phyloP scores from a whole-genome alignment of 2,329 filamentous ascomycete species.

The Cladophialophora psammophila region DNA sequence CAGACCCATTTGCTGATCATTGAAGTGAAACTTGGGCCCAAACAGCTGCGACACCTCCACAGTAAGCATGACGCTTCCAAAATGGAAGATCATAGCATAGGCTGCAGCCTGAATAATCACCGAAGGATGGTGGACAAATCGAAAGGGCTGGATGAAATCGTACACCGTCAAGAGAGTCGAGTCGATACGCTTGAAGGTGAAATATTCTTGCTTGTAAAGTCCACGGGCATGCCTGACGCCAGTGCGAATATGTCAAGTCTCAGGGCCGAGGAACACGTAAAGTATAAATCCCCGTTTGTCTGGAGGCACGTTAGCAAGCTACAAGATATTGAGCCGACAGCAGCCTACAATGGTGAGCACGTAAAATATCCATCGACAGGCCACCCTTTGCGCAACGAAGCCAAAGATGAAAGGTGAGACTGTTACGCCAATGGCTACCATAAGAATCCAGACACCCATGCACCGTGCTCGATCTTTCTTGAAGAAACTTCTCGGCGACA shows the following conservation, averaged over 20 bases:
- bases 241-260: constrained; percentile 62
- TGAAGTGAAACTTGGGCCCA: constrained; percentile 62
- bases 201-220: constrained; percentile 56
- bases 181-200: constrained; percentile 60
- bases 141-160: constrained; percentile 62
- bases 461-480: constrained; percentile 61
- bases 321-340: no score
- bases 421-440: constrained; percentile 60
- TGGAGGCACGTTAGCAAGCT: no score
- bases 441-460: constrained; percentile 65
- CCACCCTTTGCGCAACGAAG: constrained; percentile 59
- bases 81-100: constrained; percentile 66
- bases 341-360: no score
- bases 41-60: constrained; percentile 68
- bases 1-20: constrained; percentile 64
- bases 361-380: constrained; percentile 56
- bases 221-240: constrained; percentile 46
- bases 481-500: constrained; percentile 65
- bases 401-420: constrained; percentile 48
- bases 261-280: constrained; percentile 63
- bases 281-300: constrained; percentile 51
- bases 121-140: constrained; percentile 55
- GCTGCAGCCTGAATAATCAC: constrained; percentile 60
- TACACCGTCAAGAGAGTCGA: constrained; percentile 54
- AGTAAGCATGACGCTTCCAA: constrained; percentile 60